These are phyloP conservation scores for Begonia loranthoides DNA, from an alignment of 306 rosid species.

Conservation along the genomic window DNA sequence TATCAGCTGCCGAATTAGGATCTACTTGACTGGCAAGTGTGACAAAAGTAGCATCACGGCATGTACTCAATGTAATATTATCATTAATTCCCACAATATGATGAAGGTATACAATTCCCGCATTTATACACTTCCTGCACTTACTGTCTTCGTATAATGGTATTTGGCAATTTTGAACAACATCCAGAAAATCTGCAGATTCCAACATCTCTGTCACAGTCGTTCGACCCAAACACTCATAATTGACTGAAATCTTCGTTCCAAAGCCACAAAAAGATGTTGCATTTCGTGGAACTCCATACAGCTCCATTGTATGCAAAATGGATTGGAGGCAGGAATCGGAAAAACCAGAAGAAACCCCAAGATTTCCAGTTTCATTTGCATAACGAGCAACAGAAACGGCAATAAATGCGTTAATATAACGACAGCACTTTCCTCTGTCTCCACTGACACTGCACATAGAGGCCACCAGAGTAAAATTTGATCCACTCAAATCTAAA, in stretches of 20 bases:
- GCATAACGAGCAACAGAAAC: conserved; percentile 72
- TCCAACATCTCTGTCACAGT: conserved; percentile 69
- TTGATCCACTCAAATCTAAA: conserved; percentile 61
- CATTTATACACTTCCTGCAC: conserved; percentile 76
- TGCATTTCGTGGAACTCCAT: conserved; percentile 73
- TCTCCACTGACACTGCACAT: conserved; percentile 48
- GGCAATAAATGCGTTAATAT: conserved; percentile 73
- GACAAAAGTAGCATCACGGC: conserved; percentile 84
- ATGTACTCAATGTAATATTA: conserved; percentile 69
- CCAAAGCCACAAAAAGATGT: conserved; percentile 79
- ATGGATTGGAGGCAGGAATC: conserved; percentile 55
- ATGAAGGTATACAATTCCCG: conserved; percentile 63
- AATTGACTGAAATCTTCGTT: conserved; percentile 70
- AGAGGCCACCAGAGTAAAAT: conserved; percentile 69
- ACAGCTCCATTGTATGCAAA: conserved; percentile 46
- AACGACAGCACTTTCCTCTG: conserved; percentile 92
- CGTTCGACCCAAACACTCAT: conserved; percentile 67
- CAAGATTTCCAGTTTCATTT: conserved; percentile 62
- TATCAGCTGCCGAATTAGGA: conserved; percentile 39
- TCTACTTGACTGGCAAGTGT: conserved; percentile 79
- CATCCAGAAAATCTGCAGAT: conserved; percentile 67
- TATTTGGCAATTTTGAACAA: conserved; percentile 38
- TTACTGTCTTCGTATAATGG: conserved; percentile 54
- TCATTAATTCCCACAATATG: conserved; percentile 47
- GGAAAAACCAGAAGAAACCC: conserved; percentile 53